Percentiles rank a stretch among this genome's conserved stretches.
Conservation (phyloP, 257 asterid genomes). For the Petrea volubilis region DNA sequence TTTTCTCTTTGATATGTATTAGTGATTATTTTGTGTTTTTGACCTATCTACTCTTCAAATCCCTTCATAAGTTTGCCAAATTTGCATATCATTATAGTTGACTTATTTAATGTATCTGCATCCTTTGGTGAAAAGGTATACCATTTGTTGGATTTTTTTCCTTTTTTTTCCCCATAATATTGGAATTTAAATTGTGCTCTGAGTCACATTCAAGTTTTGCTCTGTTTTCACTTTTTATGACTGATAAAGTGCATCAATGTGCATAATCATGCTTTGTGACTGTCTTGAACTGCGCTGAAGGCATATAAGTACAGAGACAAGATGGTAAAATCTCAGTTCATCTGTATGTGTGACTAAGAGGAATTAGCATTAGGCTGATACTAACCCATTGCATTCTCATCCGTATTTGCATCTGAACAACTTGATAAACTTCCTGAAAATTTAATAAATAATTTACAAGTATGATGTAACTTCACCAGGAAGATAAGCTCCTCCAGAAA, state of each 20-base stretch:
- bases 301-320: not conserved
- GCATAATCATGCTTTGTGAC: not conserved
- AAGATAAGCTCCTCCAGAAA: slow-evolving; percentile 60
- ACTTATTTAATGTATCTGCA: not conserved
- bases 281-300: not conserved
- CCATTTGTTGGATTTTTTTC: not conserved
- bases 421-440: not conserved
- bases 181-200: not conserved
- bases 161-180: not conserved
- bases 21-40: not conserved
- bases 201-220: not conserved
- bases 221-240: not conserved
- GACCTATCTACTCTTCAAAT: not conserved
- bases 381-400: not conserved
- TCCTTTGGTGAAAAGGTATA: not conserved
- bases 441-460: not conserved
- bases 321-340: not conserved
- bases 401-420: not conserved
- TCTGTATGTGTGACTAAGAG: not conserved
- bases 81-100: not conserved
- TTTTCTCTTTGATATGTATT: not conserved
- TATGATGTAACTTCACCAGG: slow-evolving; percentile 40
- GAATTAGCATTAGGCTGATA: not conserved
- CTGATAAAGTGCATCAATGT: not conserved
- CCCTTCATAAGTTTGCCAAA: not conserved